Evolutionary conservation across 1,139 yeast species (phyloP).

Genomic region (Saccharomyces hybrid): DNA sequence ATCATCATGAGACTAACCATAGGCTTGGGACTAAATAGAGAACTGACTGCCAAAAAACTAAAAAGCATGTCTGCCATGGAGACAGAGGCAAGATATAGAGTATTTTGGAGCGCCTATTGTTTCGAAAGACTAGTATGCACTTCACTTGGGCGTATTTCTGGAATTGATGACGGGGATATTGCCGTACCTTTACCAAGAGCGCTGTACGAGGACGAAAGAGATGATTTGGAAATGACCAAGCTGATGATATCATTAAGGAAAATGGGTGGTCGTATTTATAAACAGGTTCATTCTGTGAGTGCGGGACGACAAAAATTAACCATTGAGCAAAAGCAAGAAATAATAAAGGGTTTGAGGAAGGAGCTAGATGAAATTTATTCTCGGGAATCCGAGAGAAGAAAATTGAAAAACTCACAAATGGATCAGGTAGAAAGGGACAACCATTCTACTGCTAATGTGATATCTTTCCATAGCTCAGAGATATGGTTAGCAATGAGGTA

Average conservation of each 20-base stretch:
- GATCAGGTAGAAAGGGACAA: constrained; percentile 3
- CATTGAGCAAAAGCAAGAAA: constrained; percentile 28
- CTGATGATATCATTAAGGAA: constrained; percentile 37
- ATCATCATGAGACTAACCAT: constrained; percentile 37
- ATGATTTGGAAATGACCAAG: constrained; percentile 36
- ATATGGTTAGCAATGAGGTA: constrained; percentile 44
- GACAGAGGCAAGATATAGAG: constrained; percentile 38
- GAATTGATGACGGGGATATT: constrained; percentile 42
- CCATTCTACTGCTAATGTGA: constrained; percentile 10
- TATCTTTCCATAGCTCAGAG: constrained; percentile 37
- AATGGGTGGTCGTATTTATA: constrained; percentile 39
- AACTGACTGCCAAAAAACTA: constrained; percentile 27
- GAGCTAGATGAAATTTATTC: constrained; percentile 40
- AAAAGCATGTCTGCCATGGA: constrained; percentile 30
- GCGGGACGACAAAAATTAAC: constrained; percentile 28
- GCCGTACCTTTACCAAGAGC: constrained; percentile 38
- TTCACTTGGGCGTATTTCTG: constrained; percentile 40
- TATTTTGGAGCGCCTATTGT: constrained; percentile 46
- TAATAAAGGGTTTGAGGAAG: constrained; percentile 32
- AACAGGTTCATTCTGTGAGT: constrained; percentile 38
- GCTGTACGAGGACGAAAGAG: constrained; percentile 35
- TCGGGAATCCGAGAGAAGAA: constrained; percentile 18
- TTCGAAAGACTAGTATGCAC: constrained; percentile 42
- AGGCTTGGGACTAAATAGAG: constrained; percentile 40
- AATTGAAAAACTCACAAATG: constrained; percentile 16